phyloP scores from a whole-genome alignment of 2,329 filamentous ascomycete genomes.

The Pseudocercospora fuligena region DNA sequence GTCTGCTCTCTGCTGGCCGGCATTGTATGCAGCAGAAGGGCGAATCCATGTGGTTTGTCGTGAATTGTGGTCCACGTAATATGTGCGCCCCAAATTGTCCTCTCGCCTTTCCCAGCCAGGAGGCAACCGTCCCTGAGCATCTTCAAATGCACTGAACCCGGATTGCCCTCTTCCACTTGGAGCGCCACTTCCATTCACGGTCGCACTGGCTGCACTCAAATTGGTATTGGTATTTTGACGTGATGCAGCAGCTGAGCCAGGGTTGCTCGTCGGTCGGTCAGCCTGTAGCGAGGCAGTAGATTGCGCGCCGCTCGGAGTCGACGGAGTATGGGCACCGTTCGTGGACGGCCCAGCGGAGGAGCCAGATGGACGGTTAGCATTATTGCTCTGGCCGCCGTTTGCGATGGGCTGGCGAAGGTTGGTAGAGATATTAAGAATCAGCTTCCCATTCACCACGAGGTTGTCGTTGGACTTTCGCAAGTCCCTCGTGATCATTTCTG shows the following conservation, averaged over 20 bases:
- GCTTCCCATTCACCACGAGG: slow-evolving; percentile 93
- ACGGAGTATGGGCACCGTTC: slow-evolving; percentile 43
- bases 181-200: slow-evolving; percentile 19
- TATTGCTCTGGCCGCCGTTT: slow-evolving; percentile 48
- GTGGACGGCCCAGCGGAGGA: slow-evolving; percentile 42
- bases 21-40: slow-evolving; percentile 74
- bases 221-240: slow-evolving; percentile 33
- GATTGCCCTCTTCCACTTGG: slow-evolving; percentile 48
- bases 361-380: slow-evolving; percentile 47
- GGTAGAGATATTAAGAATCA: slow-evolving; percentile 94
- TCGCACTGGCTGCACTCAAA: slow-evolving; percentile 6
- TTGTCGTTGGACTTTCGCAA: slow-evolving; percentile 98
- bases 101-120: slow-evolving; percentile 95
- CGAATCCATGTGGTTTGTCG: slow-evolving; percentile 95
- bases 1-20: slow-evolving; percentile 75
- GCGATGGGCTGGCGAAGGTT: slow-evolving; percentile 76
- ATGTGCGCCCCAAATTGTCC: slow-evolving; percentile 91
- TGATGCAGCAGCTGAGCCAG: slow-evolving; percentile 31
- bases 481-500: slow-evolving; percentile 95
- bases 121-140: slow-evolving; percentile 89
- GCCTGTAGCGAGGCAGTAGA: slow-evolving; percentile 40
- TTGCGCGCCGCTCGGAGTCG: slow-evolving; percentile 49
- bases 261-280: slow-evolving; percentile 35
- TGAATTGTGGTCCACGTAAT: slow-evolving; percentile 98
- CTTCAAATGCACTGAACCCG: slow-evolving; percentile 89